Conservation (phyloP, 2,329 filamentous ascomycete species). For the Stagonosporopsis chrysanthemi region DNA sequence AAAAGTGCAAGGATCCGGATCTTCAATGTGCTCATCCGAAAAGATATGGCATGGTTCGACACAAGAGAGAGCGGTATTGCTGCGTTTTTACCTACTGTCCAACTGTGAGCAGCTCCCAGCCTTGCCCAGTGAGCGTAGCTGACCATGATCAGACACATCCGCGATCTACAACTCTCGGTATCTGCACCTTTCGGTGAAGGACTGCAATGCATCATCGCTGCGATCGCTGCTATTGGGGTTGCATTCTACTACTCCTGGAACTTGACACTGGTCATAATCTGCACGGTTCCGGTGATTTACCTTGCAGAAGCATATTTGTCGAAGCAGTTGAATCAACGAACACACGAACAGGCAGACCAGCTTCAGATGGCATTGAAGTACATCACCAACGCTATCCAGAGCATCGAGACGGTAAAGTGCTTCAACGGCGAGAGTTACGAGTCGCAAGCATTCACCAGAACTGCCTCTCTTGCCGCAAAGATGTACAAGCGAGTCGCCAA, state of each 20-base stretch:
- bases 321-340: conserved; percentile 67
- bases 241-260: conserved; percentile 85
- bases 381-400: conserved; percentile 71
- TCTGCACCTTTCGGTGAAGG: conserved; percentile 81
- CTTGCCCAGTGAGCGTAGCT: conserved; percentile 17
- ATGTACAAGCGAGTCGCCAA: conserved; percentile 74
- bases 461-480: conserved; percentile 65
- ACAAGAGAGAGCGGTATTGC: conserved; percentile 72
- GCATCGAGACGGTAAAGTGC: conserved; percentile 86
- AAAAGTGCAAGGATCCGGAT: conserved; percentile 68
- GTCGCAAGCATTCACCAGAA: conserved; percentile 67
- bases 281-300: conserved; percentile 73
- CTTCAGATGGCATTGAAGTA: conserved; percentile 76
- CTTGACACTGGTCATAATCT: conserved; percentile 79
- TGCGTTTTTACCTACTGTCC: conserved; percentile 73
- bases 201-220: conserved; percentile 69
- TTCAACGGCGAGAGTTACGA: conserved; percentile 80
- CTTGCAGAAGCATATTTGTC: conserved; percentile 67
- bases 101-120: conserved; percentile 65
- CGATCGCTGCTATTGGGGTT: conserved; percentile 70
- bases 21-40: conserved; percentile 73
- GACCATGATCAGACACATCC: conserved; percentile 69
- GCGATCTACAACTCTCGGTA: conserved; percentile 80
- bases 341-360: conserved; percentile 72
- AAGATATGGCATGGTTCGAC: conserved; percentile 86